Base-by-base conservation (phyloP, 768 basidiomycete genomes). In the Tulasnella sp. region DNA sequence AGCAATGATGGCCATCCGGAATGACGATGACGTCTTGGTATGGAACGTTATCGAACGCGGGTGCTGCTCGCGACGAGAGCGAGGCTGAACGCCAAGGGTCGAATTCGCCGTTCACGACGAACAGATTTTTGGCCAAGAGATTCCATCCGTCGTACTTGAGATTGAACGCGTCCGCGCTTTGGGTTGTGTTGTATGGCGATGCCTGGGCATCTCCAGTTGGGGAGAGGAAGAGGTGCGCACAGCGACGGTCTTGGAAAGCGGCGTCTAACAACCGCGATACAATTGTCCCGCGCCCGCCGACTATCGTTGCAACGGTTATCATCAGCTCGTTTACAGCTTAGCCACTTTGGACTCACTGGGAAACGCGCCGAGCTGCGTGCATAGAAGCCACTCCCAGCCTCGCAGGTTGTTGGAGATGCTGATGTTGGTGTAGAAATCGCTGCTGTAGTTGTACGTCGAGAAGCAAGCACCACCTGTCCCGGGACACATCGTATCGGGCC, bases 11-110 rank as follows among this genome's bases (percentile, higher is more conserved):
- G 8, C 72, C 79, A 4, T 42, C 42, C 1, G 79, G 31, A 7
- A 80, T 50, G 2, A 80, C 28, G 8, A 16, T 18, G 48, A 44
- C 24, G 1, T 44, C 16, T 41, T 75, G 79, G 14, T n/a, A 24
- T 6, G 37, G 28, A 8, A 5, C 20, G 40, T 73, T 9, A 2
- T 22, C 40, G 48, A 24, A n/a, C 2, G 28, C 31, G 0, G 79
- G 72, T 24, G n/a, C 72, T 22, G 44, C 80, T 9, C 75, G 46
- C 24, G 81, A 81, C 2, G 78, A 81, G 18, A 81, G 22, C 0
- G 81, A 75, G 16, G 54, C 78, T 12, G 44, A 75, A 1, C 73
- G 44, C 78, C 78, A 81, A 11, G 78, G 81, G 75, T 81, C 78
- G 81, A 54, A 78, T 22, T 79, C 50, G 9, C 81, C 81, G 41